These are phyloP conservation scores for Wickerhamomyces mucosus DNA, from an alignment of 805 yeast genomes.

Conservation along the genomic window DNA sequence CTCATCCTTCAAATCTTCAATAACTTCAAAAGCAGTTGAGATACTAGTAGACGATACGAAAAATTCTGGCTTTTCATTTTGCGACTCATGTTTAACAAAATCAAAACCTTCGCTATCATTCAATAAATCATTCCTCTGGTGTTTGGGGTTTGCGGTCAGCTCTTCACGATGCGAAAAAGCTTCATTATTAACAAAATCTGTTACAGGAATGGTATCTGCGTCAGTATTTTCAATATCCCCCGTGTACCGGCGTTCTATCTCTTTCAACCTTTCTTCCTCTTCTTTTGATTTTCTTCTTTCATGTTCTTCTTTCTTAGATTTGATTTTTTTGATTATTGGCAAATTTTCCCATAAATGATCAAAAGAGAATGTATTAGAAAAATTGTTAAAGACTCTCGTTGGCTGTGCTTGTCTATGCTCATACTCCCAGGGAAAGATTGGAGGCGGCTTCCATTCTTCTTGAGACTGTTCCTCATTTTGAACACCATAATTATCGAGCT, in stretches of 20 bases:
- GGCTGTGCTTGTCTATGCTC: constrained; percentile 9
- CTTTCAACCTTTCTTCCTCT: constrained; percentile 14
- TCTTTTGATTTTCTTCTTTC: constrained; percentile 12
- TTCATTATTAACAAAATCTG: neutral
- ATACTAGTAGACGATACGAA: too few species aligned
- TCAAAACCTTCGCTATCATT: too few species aligned
- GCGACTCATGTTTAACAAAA: too few species aligned
- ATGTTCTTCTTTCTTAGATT: constrained; percentile 7
- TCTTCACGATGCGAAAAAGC: too few species aligned
- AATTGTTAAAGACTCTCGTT: constrained; percentile 16
- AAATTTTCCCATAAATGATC: constrained; percentile 14
- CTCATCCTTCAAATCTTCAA: too few species aligned
- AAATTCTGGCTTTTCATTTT: too few species aligned
- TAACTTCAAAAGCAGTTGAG: too few species aligned
- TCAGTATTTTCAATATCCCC: constrained; percentile 5
- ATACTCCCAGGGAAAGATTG: constrained; percentile 24
- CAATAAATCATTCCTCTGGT: too few species aligned
- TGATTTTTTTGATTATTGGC: constrained; percentile 16
- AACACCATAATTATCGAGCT: neutral
- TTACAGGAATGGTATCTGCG: neutral
- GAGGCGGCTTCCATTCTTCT: constrained; percentile 9
- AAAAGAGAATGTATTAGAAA: constrained; percentile 3
- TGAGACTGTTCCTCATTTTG: neutral
- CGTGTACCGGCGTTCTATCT: constrained; percentile 12
- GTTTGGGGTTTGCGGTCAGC: too few species aligned